These are phyloP conservation scores for Salinomyces thailandicus DNA, from an alignment of 2,329 filamentous ascomycete genomes.

Conservation along the genomic window DNA sequence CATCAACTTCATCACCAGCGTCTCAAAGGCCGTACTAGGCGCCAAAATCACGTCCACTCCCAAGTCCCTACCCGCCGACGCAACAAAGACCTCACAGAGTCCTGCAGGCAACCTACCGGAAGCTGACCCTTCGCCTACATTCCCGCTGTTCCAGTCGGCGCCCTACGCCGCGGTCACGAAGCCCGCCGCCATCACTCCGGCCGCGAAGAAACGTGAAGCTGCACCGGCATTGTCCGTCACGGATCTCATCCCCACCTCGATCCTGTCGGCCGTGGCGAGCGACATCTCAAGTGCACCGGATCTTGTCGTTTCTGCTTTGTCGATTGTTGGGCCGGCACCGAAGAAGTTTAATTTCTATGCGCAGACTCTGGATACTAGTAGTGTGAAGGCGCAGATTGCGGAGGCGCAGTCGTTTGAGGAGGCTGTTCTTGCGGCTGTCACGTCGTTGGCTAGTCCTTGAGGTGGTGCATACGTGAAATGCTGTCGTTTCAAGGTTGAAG, in stretches of 20 bases:
- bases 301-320: background rate
- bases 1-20: constrained; percentile 2
- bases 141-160: constrained; percentile 2
- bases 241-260: background rate
- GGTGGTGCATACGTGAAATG: too few species aligned
- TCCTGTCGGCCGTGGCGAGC: background rate
- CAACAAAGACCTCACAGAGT: background rate
- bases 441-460: constrained; percentile 1
- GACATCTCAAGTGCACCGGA: background rate
- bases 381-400: constrained; percentile 1
- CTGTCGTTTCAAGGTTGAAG: too few species aligned
- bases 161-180: constrained; percentile 2
- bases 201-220: background rate
- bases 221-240: background rate
- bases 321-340: constrained; percentile 2
- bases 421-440: constrained; percentile 2
- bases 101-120: constrained; percentile 2
- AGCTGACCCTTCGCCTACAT: constrained; percentile 2
- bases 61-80: constrained; percentile 1
- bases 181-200: constrained; percentile 1
- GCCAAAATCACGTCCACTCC: background rate
- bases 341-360: constrained; percentile 3
- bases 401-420: constrained; percentile 3
- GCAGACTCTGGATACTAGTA: constrained; percentile 1
- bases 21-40: constrained; percentile 1